Evolutionary conservation across 768 basidiomycete species (phyloP).

Genomic region (Lactarius akahatsu): DNA sequence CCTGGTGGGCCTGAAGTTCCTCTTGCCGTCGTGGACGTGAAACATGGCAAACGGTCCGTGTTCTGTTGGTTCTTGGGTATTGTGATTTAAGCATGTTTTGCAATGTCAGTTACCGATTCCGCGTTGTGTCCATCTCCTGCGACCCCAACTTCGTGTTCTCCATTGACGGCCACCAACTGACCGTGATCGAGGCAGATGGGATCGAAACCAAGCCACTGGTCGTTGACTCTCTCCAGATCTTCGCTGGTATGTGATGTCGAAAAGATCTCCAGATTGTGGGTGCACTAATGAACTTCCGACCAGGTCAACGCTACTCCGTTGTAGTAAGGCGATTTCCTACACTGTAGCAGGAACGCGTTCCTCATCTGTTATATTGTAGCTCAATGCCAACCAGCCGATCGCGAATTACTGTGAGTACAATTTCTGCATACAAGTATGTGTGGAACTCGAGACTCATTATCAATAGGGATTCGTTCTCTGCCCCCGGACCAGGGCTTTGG

Average conservation of each 20-base stretch:
- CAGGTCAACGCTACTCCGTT: slow-evolving; percentile 34
- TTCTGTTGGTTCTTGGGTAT: background rate
- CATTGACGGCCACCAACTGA: slow-evolving; percentile 41
- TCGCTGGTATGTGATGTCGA: slow-evolving; percentile 35
- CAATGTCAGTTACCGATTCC: slow-evolving; percentile 28
- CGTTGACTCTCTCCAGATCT: slow-evolving; percentile 45
- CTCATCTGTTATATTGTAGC: slow-evolving; percentile 14
- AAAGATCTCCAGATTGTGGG: background rate
- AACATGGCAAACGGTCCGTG: slow-evolving; percentile 17
- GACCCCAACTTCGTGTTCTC: slow-evolving; percentile 42
- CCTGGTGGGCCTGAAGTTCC: slow-evolving; percentile 17
- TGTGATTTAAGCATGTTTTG: background rate
- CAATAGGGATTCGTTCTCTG: slow-evolving; percentile 31
- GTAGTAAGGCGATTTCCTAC: slow-evolving; percentile 26
- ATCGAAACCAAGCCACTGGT: slow-evolving; percentile 35
- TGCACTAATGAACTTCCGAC: background rate
- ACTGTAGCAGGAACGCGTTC: background rate
- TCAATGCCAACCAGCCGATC: slow-evolving; percentile 43
- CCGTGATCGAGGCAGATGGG: slow-evolving; percentile 46
- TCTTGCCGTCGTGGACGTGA: slow-evolving; percentile 25
- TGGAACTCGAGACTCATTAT: background rate
- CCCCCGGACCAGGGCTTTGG: slow-evolving; percentile 33
- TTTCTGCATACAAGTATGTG: slow-evolving; percentile 2
- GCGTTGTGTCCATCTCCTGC: slow-evolving; percentile 29
- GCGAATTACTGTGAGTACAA: slow-evolving; percentile 44